Evolutionary conservation across 2,329 filamentous ascomycete genomes (phyloP), one percentile per base, ranked within the genome.

Genomic region (Cladosporium velox): DNA sequence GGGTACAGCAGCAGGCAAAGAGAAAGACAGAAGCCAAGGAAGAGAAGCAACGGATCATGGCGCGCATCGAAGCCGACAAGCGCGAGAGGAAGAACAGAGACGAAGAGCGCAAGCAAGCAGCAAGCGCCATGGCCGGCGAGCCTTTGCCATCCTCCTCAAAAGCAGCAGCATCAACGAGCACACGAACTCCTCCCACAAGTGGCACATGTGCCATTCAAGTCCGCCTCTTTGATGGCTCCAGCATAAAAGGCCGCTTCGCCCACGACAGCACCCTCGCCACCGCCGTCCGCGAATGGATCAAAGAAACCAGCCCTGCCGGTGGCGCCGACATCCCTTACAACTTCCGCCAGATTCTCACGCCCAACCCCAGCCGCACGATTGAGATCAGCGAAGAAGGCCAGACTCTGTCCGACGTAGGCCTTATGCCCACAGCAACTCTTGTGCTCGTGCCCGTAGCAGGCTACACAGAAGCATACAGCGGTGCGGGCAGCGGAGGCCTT

Each of bases 271-370:
- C 85, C 0, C 83, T 97, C 3, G 78, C 81, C 7, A 81, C 77
- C 7, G 86, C 91, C 52, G 88, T 98, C 0, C 86, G 94, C 8
- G 79, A 82, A 7, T 97, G 92, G 91, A 85, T 98, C 8, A 91
- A 94, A 64, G 81, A 84, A 65, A 68, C 81, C 77, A 12, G 71
- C 7, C 67, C 67, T 24, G 85, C 86, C 52, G 85, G 84, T 24
- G 66, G 64, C 21, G 68, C 68, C 52, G 66, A 72, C 63, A 66
- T 69, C 47, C 91, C 92, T 0, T 98, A 93, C 77, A 90, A 85
- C 14, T 93, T 98, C 79, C 92, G 93, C 74, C 87, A 96, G 58
- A 88, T 97, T 41, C 83, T 96, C 2, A 89, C 91, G 0, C 93
- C 93, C 0, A 80, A 88, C 24, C 91, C 92, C 1, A 95, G 90